Base-by-base conservation (phyloP, 2,329 filamentous ascomycete species). In the Fusarium austroafricanum region DNA sequence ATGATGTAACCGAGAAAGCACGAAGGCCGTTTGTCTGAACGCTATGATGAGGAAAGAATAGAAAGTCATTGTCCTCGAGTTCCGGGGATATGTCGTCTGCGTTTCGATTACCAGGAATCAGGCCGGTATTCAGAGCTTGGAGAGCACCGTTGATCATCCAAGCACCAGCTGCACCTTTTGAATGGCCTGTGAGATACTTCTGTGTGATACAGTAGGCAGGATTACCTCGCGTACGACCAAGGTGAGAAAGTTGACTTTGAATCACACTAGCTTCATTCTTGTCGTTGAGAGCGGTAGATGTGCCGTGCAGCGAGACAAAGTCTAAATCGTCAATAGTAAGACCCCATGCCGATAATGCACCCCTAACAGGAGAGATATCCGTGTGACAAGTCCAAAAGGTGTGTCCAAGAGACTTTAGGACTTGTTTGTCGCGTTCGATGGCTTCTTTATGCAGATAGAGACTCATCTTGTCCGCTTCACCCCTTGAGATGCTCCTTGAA, bases 171-270 rank as follows among this genome's bases (percentile, higher is more conserved):
- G 45, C 45, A 8, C 45, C 45, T 15, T 47, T 47, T 8, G 31
- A 47, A 47, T 47, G 45, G 31, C 45, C 45, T 2, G 45, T 47
- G 20, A 47, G 45, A 37, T 18, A 47, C 45, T 47, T 47, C 31
- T 47, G 45, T 29, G 28, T 29, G 28, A 29, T 29, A 29, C 28
- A 29, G 10, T 29, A 29, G 28, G 28, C 28, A 29, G 10, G 28
- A 29, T 29, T 29, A 29, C 28, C 28, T 29, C 28, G 8, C 10
- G 45, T 17, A 35, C 45, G 31, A 17, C 45, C 31, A 35, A 47
- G 45, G 5, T 47, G 45, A 35, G 45, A 37, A 9, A 47, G 31
- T 8, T 47, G 45, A 10, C 3, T 47, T 14, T 47, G 45, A 23
- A 47, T 35, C 18, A 47, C 15, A 15, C 4, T 29, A 17, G 23